Conservation (phyloP, 2,329 filamentous ascomycete species). For the Pseudogymnoascus sp. region DNA sequence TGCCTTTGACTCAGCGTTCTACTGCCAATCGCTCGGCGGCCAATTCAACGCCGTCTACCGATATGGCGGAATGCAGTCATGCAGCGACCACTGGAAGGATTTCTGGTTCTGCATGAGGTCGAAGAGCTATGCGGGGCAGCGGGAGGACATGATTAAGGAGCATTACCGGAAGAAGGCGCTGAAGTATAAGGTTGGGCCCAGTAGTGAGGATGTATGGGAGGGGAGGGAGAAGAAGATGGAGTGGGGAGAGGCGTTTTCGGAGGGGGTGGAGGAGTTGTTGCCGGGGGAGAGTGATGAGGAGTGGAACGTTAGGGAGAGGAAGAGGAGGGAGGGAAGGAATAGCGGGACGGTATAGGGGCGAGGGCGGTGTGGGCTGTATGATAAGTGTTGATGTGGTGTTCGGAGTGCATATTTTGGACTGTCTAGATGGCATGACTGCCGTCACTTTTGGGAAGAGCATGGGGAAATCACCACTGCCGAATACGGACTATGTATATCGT, state of each 20-base stretch:
- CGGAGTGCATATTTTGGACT: not conserved
- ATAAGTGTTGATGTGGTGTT: constrained; percentile 1
- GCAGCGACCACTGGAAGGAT: constrained; percentile 80
- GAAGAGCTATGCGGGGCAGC: constrained; percentile 51
- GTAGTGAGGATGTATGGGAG: constrained; percentile 88
- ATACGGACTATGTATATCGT: not conserved
- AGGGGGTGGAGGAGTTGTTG: constrained; percentile 32
- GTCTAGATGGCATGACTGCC: not conserved
- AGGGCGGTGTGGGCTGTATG: not conserved
- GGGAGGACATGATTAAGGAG: constrained; percentile 39
- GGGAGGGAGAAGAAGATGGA: constrained; percentile 55
- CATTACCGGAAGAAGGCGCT: constrained; percentile 41
- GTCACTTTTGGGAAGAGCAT: not conserved
- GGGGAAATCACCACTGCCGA: not conserved
- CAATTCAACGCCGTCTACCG: constrained; percentile 92
- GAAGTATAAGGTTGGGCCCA: constrained; percentile 59
- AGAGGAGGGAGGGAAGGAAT: constrained; percentile 17
- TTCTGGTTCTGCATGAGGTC: constrained; percentile 98
- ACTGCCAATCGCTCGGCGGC: constrained; percentile 84
- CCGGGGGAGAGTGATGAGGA: constrained; percentile 36
- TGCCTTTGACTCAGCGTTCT: constrained; percentile 88
- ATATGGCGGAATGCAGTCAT: constrained; percentile 66
- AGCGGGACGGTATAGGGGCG: constrained; percentile 9
- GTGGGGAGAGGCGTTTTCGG: constrained; percentile 28
- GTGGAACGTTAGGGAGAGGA: constrained; percentile 26